Percentiles rank a stretch among this genome's conserved stretches.
Conservation (phyloP, 192 early-diverging fungal genomes). For the Chytriomyces sp. region DNA sequence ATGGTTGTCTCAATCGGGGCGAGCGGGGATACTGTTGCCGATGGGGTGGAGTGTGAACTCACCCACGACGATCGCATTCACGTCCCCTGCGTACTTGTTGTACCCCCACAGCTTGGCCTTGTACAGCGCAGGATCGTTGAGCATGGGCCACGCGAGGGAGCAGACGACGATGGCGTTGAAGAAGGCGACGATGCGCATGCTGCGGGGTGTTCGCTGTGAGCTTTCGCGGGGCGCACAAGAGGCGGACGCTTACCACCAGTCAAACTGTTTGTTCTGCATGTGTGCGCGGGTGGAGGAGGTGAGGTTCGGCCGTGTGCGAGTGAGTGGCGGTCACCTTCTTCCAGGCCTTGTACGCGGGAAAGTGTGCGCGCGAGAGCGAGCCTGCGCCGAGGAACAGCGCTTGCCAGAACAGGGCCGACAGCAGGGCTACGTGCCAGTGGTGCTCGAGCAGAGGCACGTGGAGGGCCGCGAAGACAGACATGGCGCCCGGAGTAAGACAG, state of each 20-base stretch:
- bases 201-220: background rate
- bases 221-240: background rate
- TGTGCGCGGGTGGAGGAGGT: conserved; percentile 5
- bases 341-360: conserved; percentile 7
- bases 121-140: conserved; percentile 65
- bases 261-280: conserved; percentile 4
- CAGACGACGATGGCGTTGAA: conserved; percentile 74
- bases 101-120: conserved; percentile 77
- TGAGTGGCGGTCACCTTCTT: background rate
- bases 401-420: conserved; percentile 35
- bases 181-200: conserved; percentile 79
- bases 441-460: conserved; percentile 20
- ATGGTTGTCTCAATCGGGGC: background rate
- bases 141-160: conserved; percentile 62
- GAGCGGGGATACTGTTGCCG: background rate
- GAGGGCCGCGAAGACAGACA: conserved; percentile 7
- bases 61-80: conserved; percentile 85
- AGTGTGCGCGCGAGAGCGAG: background rate
- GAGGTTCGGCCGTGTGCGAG: too few species aligned
- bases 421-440: conserved; percentile 28
- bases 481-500: too few species aligned
- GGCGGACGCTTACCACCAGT: background rate
- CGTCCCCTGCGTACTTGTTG: conserved; percentile 64
- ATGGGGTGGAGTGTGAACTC: background rate
- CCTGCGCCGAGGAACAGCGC: conserved; percentile 2